Evolutionary conservation across 169 alveolate genomes (phyloP), one percentile per base, ranked within the genome.

Genomic region (Miamiensis avidus): DNA sequence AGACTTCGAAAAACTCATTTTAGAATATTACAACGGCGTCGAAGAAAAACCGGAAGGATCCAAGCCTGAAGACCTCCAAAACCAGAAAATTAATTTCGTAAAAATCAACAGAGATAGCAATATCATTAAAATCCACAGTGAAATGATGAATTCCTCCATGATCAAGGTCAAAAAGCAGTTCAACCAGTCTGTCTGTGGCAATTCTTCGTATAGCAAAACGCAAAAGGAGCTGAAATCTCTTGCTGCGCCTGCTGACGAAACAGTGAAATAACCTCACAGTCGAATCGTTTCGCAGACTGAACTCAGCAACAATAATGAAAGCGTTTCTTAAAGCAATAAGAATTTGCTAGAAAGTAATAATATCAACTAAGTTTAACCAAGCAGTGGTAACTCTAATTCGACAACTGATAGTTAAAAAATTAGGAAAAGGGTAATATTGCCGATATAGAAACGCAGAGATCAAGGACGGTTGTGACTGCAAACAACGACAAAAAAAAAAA

Each of bases 1-100:
- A 65, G 74, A 81, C 29, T 33, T 91, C 11, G 82, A 75, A 65
- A 84, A 82, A 49, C 76, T 91, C 0, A 84, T 91, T 29, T 75
- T 78, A 29, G 92, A 91, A 26, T 82, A 78, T 76, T 65, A 77
- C 33, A 29, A 78, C 0, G 93, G 93, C n/a, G 77, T 73, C 30
- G 93, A 89, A 32, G 89, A 84, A 27, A 81, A 79, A 78, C 65
- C 78, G 79, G 4, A 11, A 11, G 69, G 69, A 49, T 4, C 20
- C 20, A 49, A n/a, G n/a, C n/a, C n/a, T n/a, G n/a, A 49, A 49
- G 69, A 49, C 4, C 4, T 11, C 26, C 26, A 49, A 20, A 49
- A 49, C 4, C 4, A 49, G 69, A 49, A 49, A 20, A 49, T 49
- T 11, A 20, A 49, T 49, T 49, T 49, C 20, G 69, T 49, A 11